Percentiles rank a stretch among this genome's conserved stretches.
These are phyloP conservation scores for Alopecurus myosuroides DNA, from an alignment of 176 grass and related monocot species.

Conservation along the genomic window DNA sequence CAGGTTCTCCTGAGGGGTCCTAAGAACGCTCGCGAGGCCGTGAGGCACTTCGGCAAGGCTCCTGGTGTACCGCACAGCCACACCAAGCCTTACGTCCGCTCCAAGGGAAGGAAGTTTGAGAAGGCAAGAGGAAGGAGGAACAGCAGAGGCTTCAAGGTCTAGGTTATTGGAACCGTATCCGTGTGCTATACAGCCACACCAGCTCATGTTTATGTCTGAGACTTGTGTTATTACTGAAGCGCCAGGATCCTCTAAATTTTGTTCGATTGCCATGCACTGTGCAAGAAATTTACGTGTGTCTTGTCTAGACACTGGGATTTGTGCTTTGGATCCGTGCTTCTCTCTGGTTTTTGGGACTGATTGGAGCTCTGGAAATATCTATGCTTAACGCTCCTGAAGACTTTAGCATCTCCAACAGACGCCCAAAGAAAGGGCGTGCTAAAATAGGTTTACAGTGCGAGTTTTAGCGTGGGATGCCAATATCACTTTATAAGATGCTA, in stretches of 20 bases:
- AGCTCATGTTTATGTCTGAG: neutral
- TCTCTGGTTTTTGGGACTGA: neutral
- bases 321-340: neutral
- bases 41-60: slow-evolving; percentile 67
- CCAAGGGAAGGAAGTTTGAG: slow-evolving; percentile 88
- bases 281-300: neutral
- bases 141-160: slow-evolving; percentile 77
- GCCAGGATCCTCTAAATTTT: slow-evolving; percentile 30
- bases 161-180: neutral
- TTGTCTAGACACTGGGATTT: neutral
- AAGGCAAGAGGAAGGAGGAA: slow-evolving; percentile 74
- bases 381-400: too few relatives aligned
- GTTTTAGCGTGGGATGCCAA: too few relatives aligned
- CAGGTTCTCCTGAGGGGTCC: slow-evolving; percentile 70
- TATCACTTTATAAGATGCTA: too few relatives aligned
- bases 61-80: slow-evolving; percentile 77
- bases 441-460: too few relatives aligned
- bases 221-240: slow-evolving; percentile 11
- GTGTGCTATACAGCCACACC: slow-evolving; percentile 7
- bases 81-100: slow-evolving; percentile 63
- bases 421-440: too few relatives aligned
- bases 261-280: neutral
- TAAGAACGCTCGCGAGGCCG: slow-evolving; percentile 76
- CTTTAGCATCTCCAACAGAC: too few relatives aligned
- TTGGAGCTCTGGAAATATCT: neutral